Percentiles rank a stretch among this genome's conserved stretches.
phyloP scores from a whole-genome alignment of 306 rosid species.

The Trichosanthes cucumerina region DNA sequence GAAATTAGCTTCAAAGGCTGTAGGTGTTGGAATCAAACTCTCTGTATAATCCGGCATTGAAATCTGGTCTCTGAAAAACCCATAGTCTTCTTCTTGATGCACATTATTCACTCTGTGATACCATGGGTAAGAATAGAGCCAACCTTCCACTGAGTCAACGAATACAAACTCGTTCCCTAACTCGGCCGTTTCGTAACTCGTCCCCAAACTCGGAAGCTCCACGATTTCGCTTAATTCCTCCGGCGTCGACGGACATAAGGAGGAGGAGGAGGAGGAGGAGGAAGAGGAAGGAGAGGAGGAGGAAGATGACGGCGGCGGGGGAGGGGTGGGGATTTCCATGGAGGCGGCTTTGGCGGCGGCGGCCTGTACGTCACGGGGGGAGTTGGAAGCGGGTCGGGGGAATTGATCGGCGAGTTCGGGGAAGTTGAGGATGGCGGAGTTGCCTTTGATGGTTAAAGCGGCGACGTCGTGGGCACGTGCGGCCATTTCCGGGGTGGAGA shows the following conservation, averaged over 20 bases:
- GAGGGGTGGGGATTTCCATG: constrained; percentile 28
- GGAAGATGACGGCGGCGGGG: background rate
- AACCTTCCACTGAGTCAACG: constrained; percentile 35
- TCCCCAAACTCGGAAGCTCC: constrained; percentile 42
- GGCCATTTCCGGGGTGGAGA: constrained; percentile 88
- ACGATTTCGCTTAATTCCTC: constrained; percentile 82
- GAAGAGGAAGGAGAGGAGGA: background rate
- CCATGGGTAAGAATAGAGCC: constrained; percentile 38
- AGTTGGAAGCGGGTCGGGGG: constrained; percentile 68
- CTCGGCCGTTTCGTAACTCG: constrained; percentile 33
- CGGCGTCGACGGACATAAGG: constrained; percentile 20
- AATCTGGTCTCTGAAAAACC: constrained; percentile 26
- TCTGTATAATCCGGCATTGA: constrained; percentile 33
- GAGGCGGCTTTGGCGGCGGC: constrained; percentile 85
- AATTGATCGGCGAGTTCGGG: constrained; percentile 52
- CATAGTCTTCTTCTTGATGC: constrained; percentile 20
- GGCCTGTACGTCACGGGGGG: constrained; percentile 77
- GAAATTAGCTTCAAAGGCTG: constrained; percentile 26
- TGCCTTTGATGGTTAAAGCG: constrained; percentile 63
- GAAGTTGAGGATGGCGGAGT: constrained; percentile 86
- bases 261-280: constrained; percentile 7
- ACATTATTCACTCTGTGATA: constrained; percentile 29
- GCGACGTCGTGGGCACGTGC: constrained; percentile 99
- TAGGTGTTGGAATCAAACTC: background rate
- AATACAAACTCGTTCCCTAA: constrained; percentile 36